These are phyloP conservation scores for Avena atlantica DNA, from an alignment of 176 grass and related monocot species.

Conservation along the genomic window DNA sequence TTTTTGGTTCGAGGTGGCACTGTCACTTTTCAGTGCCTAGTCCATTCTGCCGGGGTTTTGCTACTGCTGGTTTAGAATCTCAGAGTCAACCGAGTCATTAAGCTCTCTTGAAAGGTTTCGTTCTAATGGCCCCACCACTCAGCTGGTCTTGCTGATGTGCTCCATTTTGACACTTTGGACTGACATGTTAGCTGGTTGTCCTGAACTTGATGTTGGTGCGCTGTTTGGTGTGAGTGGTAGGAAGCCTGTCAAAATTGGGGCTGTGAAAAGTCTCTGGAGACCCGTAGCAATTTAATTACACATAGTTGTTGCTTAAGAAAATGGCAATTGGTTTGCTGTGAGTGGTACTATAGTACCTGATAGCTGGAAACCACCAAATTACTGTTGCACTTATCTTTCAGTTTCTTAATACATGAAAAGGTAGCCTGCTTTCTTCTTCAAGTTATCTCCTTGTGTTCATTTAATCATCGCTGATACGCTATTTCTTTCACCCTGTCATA, in stretches of 20 bases:
- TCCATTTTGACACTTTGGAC: background rate
- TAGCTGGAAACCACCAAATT: background rate
- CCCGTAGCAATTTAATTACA: background rate
- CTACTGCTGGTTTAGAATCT: slow-evolving; percentile 25
- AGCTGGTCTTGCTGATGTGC: background rate
- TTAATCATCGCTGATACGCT: background rate
- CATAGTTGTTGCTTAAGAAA: background rate
- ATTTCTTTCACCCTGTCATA: too few relatives aligned
- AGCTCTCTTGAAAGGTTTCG: background rate
- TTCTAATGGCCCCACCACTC: background rate
- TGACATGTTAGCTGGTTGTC: background rate
- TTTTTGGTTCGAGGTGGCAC: background rate
- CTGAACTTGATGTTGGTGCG: background rate
- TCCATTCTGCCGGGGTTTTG: slow-evolving; percentile 8
- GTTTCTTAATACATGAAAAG: background rate
- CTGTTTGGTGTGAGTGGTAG: slow-evolving; percentile 28
- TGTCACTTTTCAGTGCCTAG: slow-evolving; percentile 11
- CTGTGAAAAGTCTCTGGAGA: background rate
- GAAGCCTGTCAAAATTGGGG: slow-evolving; percentile 29
- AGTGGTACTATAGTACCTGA: background rate
- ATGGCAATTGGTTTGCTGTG: background rate
- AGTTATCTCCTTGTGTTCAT: background rate
- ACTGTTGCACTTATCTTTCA: background rate
- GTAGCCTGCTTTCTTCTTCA: background rate
- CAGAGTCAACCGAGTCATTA: slow-evolving; percentile 3